Evolutionary conservation across 2,329 filamentous ascomycete genomes (phyloP).

Genomic region (Trichoderma arundinaceum): DNA sequence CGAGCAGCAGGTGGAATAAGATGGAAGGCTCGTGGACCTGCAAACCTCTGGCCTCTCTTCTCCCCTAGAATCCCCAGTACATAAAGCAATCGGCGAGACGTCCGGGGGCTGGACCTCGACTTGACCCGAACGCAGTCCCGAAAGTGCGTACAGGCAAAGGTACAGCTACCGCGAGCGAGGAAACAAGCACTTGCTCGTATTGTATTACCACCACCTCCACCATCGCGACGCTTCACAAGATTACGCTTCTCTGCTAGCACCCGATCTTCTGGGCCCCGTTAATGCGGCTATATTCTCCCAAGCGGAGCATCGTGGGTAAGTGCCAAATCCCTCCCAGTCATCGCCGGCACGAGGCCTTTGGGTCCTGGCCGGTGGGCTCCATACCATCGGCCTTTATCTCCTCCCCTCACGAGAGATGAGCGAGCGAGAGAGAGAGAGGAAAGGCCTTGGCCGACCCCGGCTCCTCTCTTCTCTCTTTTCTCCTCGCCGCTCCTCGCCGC

Average conservation of each 20-base stretch:
- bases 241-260: constrained; percentile 6
- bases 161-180: constrained; percentile 13
- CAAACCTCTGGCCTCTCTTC: constrained; percentile 3
- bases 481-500: constrained; percentile 20
- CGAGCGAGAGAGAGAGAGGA: constrained; percentile 2
- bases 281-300: constrained; percentile 37
- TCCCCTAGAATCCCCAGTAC: constrained; percentile 3
- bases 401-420: constrained; percentile 21
- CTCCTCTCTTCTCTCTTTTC: constrained; percentile 14
- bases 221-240: constrained; percentile 10
- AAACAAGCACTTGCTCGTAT: neutral
- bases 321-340: constrained; percentile 1
- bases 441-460: constrained; percentile 8
- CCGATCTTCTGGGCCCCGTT: constrained; percentile 34
- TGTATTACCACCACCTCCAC: too few relatives aligned
- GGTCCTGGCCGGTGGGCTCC: constrained; percentile 9
- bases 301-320: constrained; percentile 18
- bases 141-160: too few relatives aligned
- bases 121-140: neutral
- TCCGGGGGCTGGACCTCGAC: neutral
- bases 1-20: constrained; percentile 5
- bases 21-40: neutral
- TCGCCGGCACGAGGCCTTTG: constrained; percentile 13
- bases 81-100: constrained; percentile 29
- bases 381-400: constrained; percentile 12